A percentile compares a stretch with the other conserved stretches of the same genome.
These are phyloP conservation scores for Starmerella apis DNA, from an alignment of 805 yeast species.

Conservation along the genomic window DNA sequence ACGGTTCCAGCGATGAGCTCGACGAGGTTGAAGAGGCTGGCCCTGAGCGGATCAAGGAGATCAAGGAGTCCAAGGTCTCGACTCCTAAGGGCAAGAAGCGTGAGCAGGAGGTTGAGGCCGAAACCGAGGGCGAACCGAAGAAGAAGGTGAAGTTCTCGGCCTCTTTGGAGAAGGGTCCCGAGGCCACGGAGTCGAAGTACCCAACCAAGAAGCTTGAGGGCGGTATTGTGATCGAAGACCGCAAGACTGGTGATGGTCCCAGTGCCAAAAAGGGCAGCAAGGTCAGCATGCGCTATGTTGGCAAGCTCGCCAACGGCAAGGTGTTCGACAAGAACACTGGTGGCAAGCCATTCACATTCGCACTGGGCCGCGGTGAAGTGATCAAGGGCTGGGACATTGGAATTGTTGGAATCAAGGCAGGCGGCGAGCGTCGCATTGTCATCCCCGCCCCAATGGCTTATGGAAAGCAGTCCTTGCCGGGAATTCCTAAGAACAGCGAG, in stretches of 20 bases:
- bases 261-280: conserved; percentile 77
- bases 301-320: conserved; percentile 92
- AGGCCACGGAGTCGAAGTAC: conserved; percentile 35
- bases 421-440: conserved; percentile 96
- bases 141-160: conserved; percentile 81
- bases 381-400: conserved; percentile 99
- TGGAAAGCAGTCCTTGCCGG: conserved; percentile 89
- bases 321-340: conserved; percentile 93
- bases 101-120: conserved; percentile 26
- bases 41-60: not conserved
- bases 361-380: conserved; percentile 94
- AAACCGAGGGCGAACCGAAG: conserved; percentile 37
- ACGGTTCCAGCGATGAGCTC: conserved; percentile 28
- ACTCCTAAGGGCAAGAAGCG: conserved; percentile 27
- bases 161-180: conserved; percentile 91
- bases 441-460: conserved; percentile 96
- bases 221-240: conserved; percentile 89
- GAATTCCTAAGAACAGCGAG: conserved; percentile 95
- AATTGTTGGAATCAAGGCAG: conserved; percentile 96
- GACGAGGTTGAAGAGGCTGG: conserved; percentile 27
- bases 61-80: not conserved
- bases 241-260: conserved; percentile 79
- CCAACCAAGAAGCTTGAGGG: conserved; percentile 75
- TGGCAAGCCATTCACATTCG: conserved; percentile 90
- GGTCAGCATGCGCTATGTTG: conserved; percentile 95